Conservation (phyloP, 345 rosid species). For the Eutrema heterophyllum region DNA sequence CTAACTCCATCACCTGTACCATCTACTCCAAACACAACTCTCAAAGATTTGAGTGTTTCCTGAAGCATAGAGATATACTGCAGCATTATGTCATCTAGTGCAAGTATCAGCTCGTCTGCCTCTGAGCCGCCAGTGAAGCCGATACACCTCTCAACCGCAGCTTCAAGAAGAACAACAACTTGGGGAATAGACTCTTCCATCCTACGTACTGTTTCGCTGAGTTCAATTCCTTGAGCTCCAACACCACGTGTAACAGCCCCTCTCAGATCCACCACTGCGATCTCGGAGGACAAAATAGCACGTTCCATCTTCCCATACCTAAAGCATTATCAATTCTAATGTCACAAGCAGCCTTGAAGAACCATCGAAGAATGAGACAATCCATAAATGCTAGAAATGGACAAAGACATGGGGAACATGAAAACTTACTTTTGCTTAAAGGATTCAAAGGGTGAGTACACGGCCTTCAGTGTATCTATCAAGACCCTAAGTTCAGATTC, state of each 20-base stretch:
- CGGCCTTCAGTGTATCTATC: slow-evolving; percentile 83
- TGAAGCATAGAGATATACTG: slow-evolving; percentile 87
- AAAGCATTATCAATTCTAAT: slow-evolving; percentile 12
- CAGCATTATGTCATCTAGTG: slow-evolving; percentile 85
- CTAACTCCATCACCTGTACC: slow-evolving; percentile 42
- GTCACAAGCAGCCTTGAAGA: slow-evolving; percentile 13
- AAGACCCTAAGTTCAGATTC: slow-evolving; percentile 74
- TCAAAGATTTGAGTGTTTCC: slow-evolving; percentile 89
- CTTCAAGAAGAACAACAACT: slow-evolving; percentile 88
- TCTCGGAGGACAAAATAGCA: slow-evolving; percentile 83
- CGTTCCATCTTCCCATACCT: slow-evolving; percentile 98
- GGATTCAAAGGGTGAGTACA: slow-evolving; percentile 77
- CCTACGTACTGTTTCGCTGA: slow-evolving; percentile 94
- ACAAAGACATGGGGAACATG: background rate
- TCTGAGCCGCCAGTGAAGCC: slow-evolving; percentile 96
- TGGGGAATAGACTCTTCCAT: slow-evolving; percentile 99
- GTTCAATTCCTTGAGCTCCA: slow-evolving; percentile 98
- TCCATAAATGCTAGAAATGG: background rate
- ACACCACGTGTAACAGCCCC: slow-evolving; percentile 97
- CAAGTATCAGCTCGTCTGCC: slow-evolving; percentile 90
- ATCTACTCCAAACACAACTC: slow-evolving; percentile 90
- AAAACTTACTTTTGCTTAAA: slow-evolving; percentile 80
- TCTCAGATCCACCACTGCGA: slow-evolving; percentile 89
- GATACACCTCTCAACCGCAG: slow-evolving; percentile 92
- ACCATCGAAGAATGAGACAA: background rate